These are phyloP conservation scores for Theileria parva DNA, from an alignment of 169 alveolate species.

Conservation along the genomic window DNA sequence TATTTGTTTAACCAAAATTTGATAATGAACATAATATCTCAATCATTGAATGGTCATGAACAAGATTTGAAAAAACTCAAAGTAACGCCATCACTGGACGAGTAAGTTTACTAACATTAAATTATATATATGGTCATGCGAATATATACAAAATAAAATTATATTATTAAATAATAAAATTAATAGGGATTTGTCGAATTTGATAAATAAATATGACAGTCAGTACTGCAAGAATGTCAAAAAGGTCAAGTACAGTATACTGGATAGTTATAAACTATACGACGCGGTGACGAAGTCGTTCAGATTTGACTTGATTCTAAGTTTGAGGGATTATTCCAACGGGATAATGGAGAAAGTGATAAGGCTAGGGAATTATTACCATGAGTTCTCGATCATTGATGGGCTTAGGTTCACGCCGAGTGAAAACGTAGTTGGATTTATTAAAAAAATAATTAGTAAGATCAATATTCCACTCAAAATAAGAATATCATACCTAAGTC, in stretches of 20 bases:
- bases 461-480: conserved; percentile 46
- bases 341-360: conserved; percentile 47
- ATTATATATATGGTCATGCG: not conserved
- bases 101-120: not conserved
- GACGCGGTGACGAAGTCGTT: conserved; percentile 26
- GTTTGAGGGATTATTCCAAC: conserved; percentile 45
- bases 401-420: conserved; percentile 40
- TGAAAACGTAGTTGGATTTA: conserved; percentile 5
- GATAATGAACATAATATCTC: not conserved
- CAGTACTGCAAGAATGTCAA: conserved; percentile 26
- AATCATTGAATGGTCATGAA: not conserved
- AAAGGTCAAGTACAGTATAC: conserved; percentile 10
- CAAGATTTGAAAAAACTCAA: not conserved
- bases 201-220: conserved; percentile 35
- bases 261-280: conserved; percentile 21
- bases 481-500: conserved; percentile 49
- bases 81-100: not conserved
- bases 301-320: conserved; percentile 25
- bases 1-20: not conserved
- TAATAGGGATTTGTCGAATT: conserved; percentile 28
- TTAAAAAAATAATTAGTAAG: conserved; percentile 14
- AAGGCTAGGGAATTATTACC: conserved; percentile 30
- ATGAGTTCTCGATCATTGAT: conserved; percentile 44
- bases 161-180: not conserved
- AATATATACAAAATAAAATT: no score